phyloP scores from a whole-genome alignment of 164 flowering plant species.

The Vitis vinifera region DNA sequence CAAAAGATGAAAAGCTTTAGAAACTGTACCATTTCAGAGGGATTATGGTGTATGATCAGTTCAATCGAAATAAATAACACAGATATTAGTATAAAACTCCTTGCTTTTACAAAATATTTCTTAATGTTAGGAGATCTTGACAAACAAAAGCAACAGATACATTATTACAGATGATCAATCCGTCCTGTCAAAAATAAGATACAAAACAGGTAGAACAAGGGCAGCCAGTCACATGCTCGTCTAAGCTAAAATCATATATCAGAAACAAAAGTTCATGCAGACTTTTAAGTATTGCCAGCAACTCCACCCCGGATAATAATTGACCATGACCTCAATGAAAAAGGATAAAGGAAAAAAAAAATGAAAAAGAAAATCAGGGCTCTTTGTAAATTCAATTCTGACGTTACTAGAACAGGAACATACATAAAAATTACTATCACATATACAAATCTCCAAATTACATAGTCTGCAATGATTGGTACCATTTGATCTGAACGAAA shows the following conservation, averaged over 20 bases:
- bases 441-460: no score
- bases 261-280: neutral
- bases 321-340: no score
- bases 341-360: no score
- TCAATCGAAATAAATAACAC: neutral
- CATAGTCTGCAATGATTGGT: no score
- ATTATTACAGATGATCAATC: neutral
- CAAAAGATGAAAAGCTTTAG: constrained; percentile 21
- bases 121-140: neutral
- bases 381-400: no score
- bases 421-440: no score
- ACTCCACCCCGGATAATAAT: neutral
- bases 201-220: no score
- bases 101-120: neutral
- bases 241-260: neutral
- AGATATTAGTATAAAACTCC: neutral
- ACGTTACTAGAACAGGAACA: no score
- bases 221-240: neutral
- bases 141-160: constrained; percentile 1
- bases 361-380: no score
- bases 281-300: neutral
- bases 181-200: no score
- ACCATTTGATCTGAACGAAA: no score
- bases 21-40: neutral
- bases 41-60: neutral